Evolutionary conservation across 805 yeast species (phyloP), one percentile per base, ranked within the genome.

Genomic region (Kregervanrija delftensis): DNA sequence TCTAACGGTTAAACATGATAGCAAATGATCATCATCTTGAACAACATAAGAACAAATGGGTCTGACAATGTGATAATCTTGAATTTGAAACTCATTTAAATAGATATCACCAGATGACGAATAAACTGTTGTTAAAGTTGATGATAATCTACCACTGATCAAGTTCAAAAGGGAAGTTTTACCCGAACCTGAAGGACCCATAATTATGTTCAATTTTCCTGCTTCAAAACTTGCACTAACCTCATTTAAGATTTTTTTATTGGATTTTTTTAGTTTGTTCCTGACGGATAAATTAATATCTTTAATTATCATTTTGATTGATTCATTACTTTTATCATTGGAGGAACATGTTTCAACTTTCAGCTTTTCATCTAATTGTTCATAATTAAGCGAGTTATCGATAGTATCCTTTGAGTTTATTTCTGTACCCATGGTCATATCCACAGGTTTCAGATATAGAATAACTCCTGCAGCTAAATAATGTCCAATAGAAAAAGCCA

Each of bases 151-250:
- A 16, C 81, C 78, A 15, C 93, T 79, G 14, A 84, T 64, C 33
- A 72, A 63, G 56, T 81, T 84, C 50, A 84, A 62, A 37, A 85
- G 58, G 0, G 90, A 77, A 0, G 88, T 79, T 55, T 84, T 84
- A 9, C 91, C 93, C 0, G 85, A 78, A 0, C 91, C 91, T 1
- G 89, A 83, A 0, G 91, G 90, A 0, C 93, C 93, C 81, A 84
- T 76, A 37, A 84, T 82, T 4, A 82, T 86, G 56, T 82, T 84
- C 9, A 85, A 66, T 36, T 75, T 68, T 12, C 81, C 79, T 2
- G 80, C 70, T 30, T 64, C 61, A 54, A 83, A 81, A 6, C 53
- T 49, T 0, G 83, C 86, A 43, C 67, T 60, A 11, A 85, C 65
- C 13, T 69, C 59, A 36, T 69, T 56, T 35, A 81, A 52, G 40